Evolutionary conservation across 2,329 filamentous ascomycete species (phyloP), one percentile per base, ranked within the genome.

Genomic region (Byssothecium circinans): DNA sequence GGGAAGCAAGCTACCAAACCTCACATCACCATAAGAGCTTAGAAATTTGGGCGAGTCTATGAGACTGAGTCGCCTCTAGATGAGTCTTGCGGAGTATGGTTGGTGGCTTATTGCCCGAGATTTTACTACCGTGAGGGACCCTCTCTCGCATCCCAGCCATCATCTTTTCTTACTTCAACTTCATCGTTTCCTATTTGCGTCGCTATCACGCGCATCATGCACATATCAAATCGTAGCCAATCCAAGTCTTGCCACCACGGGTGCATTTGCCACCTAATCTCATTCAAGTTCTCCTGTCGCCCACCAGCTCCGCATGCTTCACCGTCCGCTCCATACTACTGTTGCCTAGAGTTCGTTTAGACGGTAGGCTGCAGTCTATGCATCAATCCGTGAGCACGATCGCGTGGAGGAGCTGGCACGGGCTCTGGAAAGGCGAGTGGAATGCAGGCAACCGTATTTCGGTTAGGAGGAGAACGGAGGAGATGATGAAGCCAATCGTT

Each of bases 331-430:
- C 6, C 27, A 8, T 10, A 22, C 29, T 7, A 40, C 50, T 59
- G 54, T 46, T 58, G 58, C 56, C 54, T 57, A 53, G 49, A 55
- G 43, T 39, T 54, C 49, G 41, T 45, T 49, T 50, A 44, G 45
- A 58, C 53, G 40, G 53, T 45, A 38, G 42, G 42, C 37, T 42
- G 19, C 38, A 34, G 32, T 41, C 19, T 41, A 45, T 45, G 44
- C 40, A 33, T 41, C 32, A 23, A 29, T 23, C 43, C 22, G 41
- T 41, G 23, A 43, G 27, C 15, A n/a, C 27, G 43, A 42, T 43
- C 3, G 36, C 14, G 14, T 37, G n/a, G 17, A 29, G 22, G 17
- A 17, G 23, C 22, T 15, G n/a, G 11, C 8, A 5, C 15, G 15
- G 22, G 37, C 14, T 12, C 7, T 14, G 17, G 34, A 4, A 11